phyloP scores from a whole-genome alignment of 139 green algal genomes.

The Astrephomene gubernaculifera region DNA sequence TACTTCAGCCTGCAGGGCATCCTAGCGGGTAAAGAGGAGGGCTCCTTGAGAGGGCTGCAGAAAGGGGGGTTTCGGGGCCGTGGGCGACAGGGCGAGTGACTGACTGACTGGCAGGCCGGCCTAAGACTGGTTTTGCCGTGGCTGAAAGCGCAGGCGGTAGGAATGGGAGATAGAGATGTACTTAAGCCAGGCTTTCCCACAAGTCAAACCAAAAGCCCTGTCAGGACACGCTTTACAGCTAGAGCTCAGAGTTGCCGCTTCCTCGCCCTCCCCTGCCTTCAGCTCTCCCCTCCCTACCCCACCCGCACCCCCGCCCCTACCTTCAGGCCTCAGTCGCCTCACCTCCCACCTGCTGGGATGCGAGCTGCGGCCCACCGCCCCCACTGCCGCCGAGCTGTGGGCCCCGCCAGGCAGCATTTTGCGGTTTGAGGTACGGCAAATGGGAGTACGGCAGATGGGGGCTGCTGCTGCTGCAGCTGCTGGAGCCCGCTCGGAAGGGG shows the following conservation, averaged over 20 bases:
- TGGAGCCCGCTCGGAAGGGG: background rate
- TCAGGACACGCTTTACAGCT: too few species aligned
- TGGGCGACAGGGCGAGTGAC: too few species aligned
- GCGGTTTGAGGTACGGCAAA: slow-evolving; percentile 11
- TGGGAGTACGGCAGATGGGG: background rate
- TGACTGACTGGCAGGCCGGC: too few species aligned
- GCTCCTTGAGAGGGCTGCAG: too few species aligned
- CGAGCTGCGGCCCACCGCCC: background rate
- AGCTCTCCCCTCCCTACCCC: background rate
- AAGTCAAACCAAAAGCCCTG: too few species aligned
- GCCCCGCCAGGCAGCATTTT: background rate
- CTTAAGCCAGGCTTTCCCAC: too few species aligned
- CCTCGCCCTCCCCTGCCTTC: too few species aligned
- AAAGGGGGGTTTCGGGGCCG: background rate
- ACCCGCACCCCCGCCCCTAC: background rate
- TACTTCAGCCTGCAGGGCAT: slow-evolving; percentile 13
- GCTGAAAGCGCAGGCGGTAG: too few species aligned
- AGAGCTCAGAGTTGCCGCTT: too few species aligned
- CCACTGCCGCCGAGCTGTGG: background rate
- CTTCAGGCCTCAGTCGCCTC: slow-evolving; percentile 17
- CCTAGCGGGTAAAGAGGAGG: too few species aligned
- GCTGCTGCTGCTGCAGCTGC: background rate
- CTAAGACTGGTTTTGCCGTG: too few species aligned
- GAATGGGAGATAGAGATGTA: too few species aligned
- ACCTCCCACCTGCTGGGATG: background rate